Evolutionary conservation across 129 eudicot genomes (phyloP).

Genomic region (Scalesia atractyloides): DNA sequence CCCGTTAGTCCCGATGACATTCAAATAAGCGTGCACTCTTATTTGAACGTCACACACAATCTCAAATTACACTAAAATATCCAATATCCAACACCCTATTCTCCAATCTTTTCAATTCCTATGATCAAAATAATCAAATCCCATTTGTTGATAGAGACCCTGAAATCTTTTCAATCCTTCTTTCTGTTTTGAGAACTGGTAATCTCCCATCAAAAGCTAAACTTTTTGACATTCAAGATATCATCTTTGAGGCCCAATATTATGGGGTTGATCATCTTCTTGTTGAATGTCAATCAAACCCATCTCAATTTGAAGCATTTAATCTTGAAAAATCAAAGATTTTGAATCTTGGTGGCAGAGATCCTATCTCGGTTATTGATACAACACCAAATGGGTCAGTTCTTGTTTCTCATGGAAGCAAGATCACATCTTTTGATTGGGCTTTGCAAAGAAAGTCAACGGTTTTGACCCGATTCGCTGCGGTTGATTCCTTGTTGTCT

Average conservation of each 20-base stretch:
- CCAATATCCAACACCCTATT: constrained; percentile 72
- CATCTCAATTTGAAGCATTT: constrained; percentile 77
- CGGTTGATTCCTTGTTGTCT: constrained; percentile 67
- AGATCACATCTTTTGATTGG: constrained; percentile 92
- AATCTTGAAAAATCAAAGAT: constrained; percentile 58
- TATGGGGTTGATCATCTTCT: constrained; percentile 69
- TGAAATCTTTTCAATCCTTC: constrained; percentile 63
- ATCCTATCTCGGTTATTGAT: constrained; percentile 64
- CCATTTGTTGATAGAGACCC: constrained; percentile 92
- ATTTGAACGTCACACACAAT: no score
- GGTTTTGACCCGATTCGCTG: constrained; percentile 67
- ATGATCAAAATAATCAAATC: constrained; percentile 32
- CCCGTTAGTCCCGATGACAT: no score
- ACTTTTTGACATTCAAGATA: constrained; percentile 67
- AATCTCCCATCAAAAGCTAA: constrained; percentile 77
- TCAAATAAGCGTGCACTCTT: no score
- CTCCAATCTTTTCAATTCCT: constrained; percentile 45
- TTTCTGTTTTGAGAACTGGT: constrained; percentile 82
- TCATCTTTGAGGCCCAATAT: constrained; percentile 63
- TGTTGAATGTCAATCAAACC: constrained; percentile 63
- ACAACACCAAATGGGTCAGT: constrained; percentile 64
- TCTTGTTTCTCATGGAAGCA: constrained; percentile 82
- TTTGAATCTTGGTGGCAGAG: constrained; percentile 69
- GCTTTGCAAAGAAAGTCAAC: constrained; percentile 72
- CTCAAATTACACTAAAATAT: no score